Evolutionary conservation across 768 basidiomycete genomes (phyloP), one percentile per base, ranked within the genome.

Genomic region (Stropharia rugosoannulata): DNA sequence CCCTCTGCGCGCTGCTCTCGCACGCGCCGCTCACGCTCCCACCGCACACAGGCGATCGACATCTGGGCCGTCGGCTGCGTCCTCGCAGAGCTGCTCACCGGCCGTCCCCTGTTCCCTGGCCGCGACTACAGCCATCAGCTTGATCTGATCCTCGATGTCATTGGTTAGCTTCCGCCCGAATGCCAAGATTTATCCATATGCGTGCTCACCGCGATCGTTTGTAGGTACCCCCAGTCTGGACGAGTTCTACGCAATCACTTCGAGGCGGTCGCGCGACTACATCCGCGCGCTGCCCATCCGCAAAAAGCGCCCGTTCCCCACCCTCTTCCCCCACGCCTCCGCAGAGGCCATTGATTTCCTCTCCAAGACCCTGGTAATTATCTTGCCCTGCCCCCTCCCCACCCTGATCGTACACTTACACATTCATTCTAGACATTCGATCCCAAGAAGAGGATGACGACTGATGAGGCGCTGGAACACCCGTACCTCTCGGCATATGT

Each of bases 191-290:
- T 43, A 29, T 22, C 35, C 15, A 47, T 38, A 49, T 27, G 15
- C 22, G 19, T 22, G 15, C 29, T 10, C 29, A 10, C 29, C 29
- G 9, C 9, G 29, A 32, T 32, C 51, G 40, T 29, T 41, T 29
- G 18, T 57, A 83, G 83, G 86, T 44, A 96, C 93, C 1, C 93
- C 93, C 1, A 89, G 87, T 37, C 77, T 95, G 45, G 93, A 95
- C 58, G 94, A 95, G 66, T 95, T 93, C 69, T 90, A 94, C 71
- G 85, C 89, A 37, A 95, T 95, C 70, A 93, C 90, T 1, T 90
- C 89, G 4, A 80, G 85, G 46, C 79, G 92, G 47, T 93, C 90
- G 51, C 82, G 90, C 54, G 91, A 95, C 64, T 95, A 95, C 72
- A 86, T 96, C 64, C 86, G 92, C 43, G 85, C 89, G 5, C 76